Evolutionary conservation across 2,329 filamentous ascomycete species (phyloP).

Genomic region (Cadophora gregata): DNA sequence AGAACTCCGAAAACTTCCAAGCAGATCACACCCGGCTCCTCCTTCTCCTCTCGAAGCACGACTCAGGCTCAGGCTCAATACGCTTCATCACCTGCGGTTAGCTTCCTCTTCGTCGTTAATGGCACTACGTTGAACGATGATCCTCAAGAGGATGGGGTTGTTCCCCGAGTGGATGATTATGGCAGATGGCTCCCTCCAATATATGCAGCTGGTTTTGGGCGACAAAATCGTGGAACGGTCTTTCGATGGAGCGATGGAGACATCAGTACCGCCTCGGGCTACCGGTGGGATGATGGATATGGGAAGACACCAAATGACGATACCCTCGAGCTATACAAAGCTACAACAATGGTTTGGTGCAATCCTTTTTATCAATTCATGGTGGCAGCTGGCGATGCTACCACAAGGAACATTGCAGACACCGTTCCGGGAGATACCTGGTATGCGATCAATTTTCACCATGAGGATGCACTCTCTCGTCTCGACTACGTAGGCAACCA

Average conservation of each 20-base stretch:
- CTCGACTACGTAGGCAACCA: constrained; percentile 20
- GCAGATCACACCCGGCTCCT: too few relatives aligned
- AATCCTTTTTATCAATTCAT: constrained; percentile 29
- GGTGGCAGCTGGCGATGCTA: constrained; percentile 27
- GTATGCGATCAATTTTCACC: constrained; percentile 29
- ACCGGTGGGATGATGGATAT: constrained; percentile 4
- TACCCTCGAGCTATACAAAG: constrained; percentile 22
- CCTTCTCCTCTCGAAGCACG: not conserved
- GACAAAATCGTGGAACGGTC: constrained; percentile 30
- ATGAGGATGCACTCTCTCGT: constrained; percentile 21
- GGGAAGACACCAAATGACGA: not conserved
- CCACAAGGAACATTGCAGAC: constrained; percentile 1
- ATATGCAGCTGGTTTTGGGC: constrained; percentile 26
- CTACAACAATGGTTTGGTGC: constrained; percentile 32
- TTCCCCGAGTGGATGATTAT: constrained; percentile 23
- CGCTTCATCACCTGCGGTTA: constrained; percentile 25
- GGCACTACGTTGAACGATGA: constrained; percentile 48
- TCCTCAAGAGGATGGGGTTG: constrained; percentile 26
- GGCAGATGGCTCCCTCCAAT: constrained; percentile 37
- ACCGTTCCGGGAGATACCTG: constrained; percentile 21
- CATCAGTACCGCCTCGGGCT: constrained; percentile 3
- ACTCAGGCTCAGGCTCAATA: not conserved
- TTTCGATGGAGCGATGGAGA: constrained; percentile 35
- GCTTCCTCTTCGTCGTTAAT: constrained; percentile 49
- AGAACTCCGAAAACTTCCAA: too few relatives aligned